A percentile compares a stretch with the other conserved stretches of the same genome.
Conservation (phyloP, 345 rosid species). For the Eucalyptus guilfoylei region DNA sequence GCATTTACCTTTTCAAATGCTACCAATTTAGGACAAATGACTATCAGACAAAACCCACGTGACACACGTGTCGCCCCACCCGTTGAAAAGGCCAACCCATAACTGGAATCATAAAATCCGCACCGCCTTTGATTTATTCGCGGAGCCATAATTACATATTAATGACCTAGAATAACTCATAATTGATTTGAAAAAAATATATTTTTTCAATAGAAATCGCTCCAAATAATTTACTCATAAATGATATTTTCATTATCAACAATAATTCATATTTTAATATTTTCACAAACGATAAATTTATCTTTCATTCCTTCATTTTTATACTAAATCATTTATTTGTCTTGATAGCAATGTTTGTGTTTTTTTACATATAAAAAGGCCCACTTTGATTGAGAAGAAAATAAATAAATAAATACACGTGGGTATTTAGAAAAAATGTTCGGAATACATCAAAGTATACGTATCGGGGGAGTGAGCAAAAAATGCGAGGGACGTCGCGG, state of each 20-base stretch:
- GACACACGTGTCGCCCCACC: background rate
- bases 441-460: background rate
- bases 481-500: background rate
- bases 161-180: background rate
- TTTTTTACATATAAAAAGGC: too few relatives aligned
- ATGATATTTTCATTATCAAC: too few relatives aligned
- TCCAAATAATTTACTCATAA: too few relatives aligned
- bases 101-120: background rate
- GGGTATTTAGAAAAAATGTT: background rate
- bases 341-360: too few relatives aligned
- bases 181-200: background rate
- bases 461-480: background rate
- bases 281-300: too few relatives aligned
- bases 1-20: background rate
- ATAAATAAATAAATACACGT: background rate
- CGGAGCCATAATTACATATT: background rate
- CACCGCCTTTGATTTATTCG: background rate
- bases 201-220: too few relatives aligned
- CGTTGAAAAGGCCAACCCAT: background rate
- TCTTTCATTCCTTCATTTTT: too few relatives aligned
- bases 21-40: background rate
- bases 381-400: too few relatives aligned
- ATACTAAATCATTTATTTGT: too few relatives aligned
- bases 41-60: background rate
- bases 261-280: too few relatives aligned